Conservation (phyloP, 2,329 filamentous ascomycete genomes). For the Elsinoe australis region DNA sequence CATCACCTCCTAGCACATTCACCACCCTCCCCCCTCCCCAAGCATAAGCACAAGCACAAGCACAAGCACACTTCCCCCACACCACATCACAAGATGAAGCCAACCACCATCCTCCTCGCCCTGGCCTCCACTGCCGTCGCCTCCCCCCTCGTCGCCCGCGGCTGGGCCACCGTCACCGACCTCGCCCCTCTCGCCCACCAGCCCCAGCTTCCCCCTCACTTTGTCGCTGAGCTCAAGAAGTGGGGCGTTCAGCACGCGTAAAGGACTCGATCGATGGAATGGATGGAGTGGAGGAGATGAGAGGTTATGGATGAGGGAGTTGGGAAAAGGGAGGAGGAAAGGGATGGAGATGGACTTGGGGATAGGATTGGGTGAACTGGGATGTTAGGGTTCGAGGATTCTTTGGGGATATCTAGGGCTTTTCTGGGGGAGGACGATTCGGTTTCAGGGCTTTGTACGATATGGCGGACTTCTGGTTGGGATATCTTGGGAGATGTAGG, state of each 20-base stretch:
- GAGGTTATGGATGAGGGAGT: background rate
- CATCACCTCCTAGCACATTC: slow-evolving; percentile 70
- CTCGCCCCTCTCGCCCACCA: slow-evolving; percentile 72
- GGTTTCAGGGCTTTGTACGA: no score
- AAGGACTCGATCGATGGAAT: background rate
- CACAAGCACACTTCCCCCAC: slow-evolving; percentile 54
- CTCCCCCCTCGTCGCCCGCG: slow-evolving; percentile 67
- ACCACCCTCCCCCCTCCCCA: slow-evolving; percentile 74
- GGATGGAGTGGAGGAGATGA: background rate
- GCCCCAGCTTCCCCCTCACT: slow-evolving; percentile 80
- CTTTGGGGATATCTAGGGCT: background rate
- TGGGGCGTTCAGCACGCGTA: slow-evolving; percentile 66
- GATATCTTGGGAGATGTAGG: no score
- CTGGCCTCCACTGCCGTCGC: slow-evolving; percentile 35
- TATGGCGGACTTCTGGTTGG: no score
- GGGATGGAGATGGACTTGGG: background rate
- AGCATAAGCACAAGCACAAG: slow-evolving; percentile 81
- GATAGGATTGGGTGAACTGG: background rate
- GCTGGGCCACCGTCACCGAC: slow-evolving; percentile 64
- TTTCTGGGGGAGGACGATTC: no score
- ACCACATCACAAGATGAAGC: slow-evolving; percentile 51
- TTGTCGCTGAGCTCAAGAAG: slow-evolving; percentile 65
- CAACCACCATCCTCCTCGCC: slow-evolving; percentile 46
- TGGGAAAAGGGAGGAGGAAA: background rate
- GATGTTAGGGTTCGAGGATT: background rate